phyloP scores from a whole-genome alignment of 2,329 filamentous ascomycete species.

The Cercospora sp. region DNA sequence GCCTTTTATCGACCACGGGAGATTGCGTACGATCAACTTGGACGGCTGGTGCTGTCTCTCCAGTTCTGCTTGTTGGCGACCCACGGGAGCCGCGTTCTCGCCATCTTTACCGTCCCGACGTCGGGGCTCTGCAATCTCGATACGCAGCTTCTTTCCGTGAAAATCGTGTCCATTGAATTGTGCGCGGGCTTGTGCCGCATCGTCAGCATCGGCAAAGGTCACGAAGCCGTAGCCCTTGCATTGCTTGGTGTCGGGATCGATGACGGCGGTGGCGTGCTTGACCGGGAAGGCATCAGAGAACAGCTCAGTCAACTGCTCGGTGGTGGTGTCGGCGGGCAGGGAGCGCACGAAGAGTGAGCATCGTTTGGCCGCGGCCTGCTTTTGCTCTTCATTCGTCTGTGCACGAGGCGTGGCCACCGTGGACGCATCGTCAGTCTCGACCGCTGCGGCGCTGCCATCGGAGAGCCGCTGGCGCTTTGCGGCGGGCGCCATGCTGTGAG shows the following conservation, averaged over 20 bases:
- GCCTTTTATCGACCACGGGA: slow-evolving; percentile 94
- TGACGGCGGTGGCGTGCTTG: slow-evolving; percentile 92
- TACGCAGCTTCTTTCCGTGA: slow-evolving; percentile 76
- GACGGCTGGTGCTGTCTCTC: slow-evolving; percentile 69
- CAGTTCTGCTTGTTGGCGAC: slow-evolving; percentile 67
- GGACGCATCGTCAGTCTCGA: slow-evolving; percentile 7
- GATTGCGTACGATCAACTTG: slow-evolving; percentile 84
- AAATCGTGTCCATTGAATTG: slow-evolving; percentile 78
- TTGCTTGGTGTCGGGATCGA: slow-evolving; percentile 79
- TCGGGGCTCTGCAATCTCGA: slow-evolving; percentile 86
- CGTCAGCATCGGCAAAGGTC: slow-evolving; percentile 90
- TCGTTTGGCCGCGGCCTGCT: slow-evolving; percentile 30
- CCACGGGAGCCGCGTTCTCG: slow-evolving; percentile 50
- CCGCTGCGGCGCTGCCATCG: slow-evolving; percentile 30
- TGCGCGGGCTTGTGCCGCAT: slow-evolving; percentile 76
- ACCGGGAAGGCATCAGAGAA: slow-evolving; percentile 94
- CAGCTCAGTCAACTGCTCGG: slow-evolving; percentile 77
- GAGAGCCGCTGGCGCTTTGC: slow-evolving; percentile 38
- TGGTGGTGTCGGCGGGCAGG: slow-evolving; percentile 74
- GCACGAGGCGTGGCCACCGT: neutral
- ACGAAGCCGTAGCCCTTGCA: slow-evolving; percentile 96
- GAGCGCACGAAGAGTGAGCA: slow-evolving; percentile 82
- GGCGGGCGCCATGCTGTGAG: slow-evolving; percentile 33
- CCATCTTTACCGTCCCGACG: slow-evolving; percentile 59
- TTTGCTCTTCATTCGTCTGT: slow-evolving; percentile 14